Evolutionary conservation across 176 grass and related monocot genomes (phyloP), one percentile per base, ranked within the genome.

Genomic region (Cymbopogon citratus): DNA sequence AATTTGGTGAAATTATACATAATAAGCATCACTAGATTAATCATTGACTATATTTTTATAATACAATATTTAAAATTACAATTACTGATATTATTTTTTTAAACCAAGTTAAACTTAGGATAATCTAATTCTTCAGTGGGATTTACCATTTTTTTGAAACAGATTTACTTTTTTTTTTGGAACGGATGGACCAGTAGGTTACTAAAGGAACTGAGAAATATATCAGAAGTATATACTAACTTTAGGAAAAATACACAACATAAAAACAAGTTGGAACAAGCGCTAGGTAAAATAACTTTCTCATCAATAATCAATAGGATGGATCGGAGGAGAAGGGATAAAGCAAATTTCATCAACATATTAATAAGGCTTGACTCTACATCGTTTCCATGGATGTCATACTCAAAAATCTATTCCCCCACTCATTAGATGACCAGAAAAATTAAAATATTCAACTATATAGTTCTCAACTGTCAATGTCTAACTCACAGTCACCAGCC

Each of bases 271-370:
- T 11, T 61, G 11, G 33, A 60, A 35, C 39, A 71, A 76, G 34
- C 21, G n/a, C 56, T 76, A 76, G 33, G 12, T 26, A 61, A 71
- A 68, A 38, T 12, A 16, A 67, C 38, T 24, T 59, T 6, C 3
- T 36, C 6, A 76, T 56, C 45, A 68, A 54, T 76, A 68, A 54
- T 59, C 73, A 84, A 38, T 19, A 60, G 18, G 24, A 69, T 24
- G 64, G 16, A 25, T 12, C 3, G 11, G 15, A 63, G 75, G n/a
- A n/a, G n/a, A 63, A 77, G 73, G 46, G 64, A 56, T 56, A 19
- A 69, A 77, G 74, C 64, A 61, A 25, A 77, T 69, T 74, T 74
- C 78, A 81, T 75, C 45, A 67, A 24, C 48, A 71, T 26, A 80
- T 57, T 57, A 66, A 67, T 80, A 81, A 33, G 12, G 13, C 79